These are phyloP conservation scores for Ormosia semicastrata DNA, from an alignment of 306 rosid species.

Conservation along the genomic window DNA sequence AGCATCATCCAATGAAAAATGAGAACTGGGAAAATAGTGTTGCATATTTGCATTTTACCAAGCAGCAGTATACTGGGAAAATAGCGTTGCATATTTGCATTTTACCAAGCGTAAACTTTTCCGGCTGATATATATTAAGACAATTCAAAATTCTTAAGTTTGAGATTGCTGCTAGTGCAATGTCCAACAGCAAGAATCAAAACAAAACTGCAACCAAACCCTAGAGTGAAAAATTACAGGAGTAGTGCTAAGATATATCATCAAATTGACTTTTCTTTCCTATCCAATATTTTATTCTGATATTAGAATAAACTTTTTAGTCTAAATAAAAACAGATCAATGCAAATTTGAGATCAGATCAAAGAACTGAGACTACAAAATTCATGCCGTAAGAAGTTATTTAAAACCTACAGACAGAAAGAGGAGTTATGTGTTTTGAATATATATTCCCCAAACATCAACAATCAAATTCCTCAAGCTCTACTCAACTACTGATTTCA, in stretches of 20 bases:
- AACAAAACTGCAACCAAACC: too few species aligned
- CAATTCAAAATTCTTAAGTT: too few species aligned
- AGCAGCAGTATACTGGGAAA: too few species aligned
- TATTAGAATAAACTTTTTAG: neutral
- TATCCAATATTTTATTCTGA: neutral
- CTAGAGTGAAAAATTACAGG: neutral
- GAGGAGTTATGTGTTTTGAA: neutral
- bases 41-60: too few species aligned
- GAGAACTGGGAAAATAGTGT: too few species aligned
- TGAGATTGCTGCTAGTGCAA: too few species aligned
- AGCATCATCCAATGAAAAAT: too few species aligned
- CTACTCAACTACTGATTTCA: neutral
- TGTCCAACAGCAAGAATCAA: too few species aligned
- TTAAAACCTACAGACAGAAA: neutral
- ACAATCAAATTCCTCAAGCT: neutral
- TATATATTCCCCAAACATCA: neutral
- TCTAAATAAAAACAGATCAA: neutral
- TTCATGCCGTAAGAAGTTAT: neutral
- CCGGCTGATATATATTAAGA: too few species aligned
- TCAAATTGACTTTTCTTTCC: neutral
- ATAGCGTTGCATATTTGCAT: too few species aligned
- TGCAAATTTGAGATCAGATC: constrained; percentile 17
- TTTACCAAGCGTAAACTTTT: too few species aligned
- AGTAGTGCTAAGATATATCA: neutral
- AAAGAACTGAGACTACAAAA: neutral